These are phyloP conservation scores for Lepidium campestre DNA, from an alignment of 441 rosid species.

Conservation along the genomic window DNA sequence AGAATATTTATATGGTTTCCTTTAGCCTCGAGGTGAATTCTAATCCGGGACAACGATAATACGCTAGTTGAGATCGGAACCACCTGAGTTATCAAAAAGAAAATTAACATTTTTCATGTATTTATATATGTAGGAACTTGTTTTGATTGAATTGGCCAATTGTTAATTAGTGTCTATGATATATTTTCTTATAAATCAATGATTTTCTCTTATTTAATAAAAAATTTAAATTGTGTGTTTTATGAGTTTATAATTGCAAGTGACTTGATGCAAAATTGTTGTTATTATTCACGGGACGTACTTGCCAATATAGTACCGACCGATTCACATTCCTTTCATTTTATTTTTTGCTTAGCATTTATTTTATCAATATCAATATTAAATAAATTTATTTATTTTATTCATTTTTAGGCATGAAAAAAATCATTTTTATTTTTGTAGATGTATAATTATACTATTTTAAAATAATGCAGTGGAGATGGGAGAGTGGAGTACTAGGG, in stretches of 20 bases:
- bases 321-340: neutral
- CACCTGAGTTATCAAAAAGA: no score
- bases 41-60: no score
- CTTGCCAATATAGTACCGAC: conserved; percentile 13
- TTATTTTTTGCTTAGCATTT: neutral
- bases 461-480: conserved; percentile 50
- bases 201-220: no score
- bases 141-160: no score
- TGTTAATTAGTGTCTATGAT: no score
- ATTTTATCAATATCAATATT: neutral
- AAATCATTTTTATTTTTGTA: neutral
- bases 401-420: neutral
- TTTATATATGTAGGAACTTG: no score
- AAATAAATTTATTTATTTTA: neutral
- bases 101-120: neutral
- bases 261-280: conserved; percentile 7
- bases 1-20: no score
- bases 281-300: conserved; percentile 22
- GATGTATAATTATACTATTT: neutral
- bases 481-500: conserved; percentile 54
- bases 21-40: no score
- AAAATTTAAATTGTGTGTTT: no score
- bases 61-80: no score
- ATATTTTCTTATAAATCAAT: no score
- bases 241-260: neutral